Conservation (phyloP, 495 filamentous ascomycete species). For the Penicillium maclennaniae region DNA sequence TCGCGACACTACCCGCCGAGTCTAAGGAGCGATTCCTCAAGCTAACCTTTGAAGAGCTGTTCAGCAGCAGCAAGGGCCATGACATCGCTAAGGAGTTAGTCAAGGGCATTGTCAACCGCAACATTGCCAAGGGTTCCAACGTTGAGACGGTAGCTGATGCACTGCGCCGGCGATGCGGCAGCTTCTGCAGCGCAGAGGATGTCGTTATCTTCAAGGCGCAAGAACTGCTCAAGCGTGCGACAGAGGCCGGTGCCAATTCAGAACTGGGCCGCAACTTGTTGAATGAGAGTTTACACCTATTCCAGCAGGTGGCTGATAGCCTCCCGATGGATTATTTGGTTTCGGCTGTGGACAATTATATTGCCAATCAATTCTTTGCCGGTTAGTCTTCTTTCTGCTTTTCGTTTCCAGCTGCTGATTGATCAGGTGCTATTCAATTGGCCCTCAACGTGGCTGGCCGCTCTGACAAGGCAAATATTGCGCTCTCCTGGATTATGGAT, state of each 20-base stretch:
- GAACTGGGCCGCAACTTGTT: slow-evolving; percentile 76
- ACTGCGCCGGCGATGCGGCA: slow-evolving; percentile 82
- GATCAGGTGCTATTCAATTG: slow-evolving; percentile 78
- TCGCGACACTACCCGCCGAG: slow-evolving; percentile 66
- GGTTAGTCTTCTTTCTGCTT: slow-evolving; percentile 22
- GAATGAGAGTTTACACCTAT: slow-evolving; percentile 83
- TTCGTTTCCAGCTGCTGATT: background rate
- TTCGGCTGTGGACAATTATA: slow-evolving; percentile 72
- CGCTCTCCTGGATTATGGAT: slow-evolving; percentile 70
- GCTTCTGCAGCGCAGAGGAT: slow-evolving; percentile 94
- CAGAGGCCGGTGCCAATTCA: slow-evolving; percentile 68
- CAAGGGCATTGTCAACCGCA: slow-evolving; percentile 95
- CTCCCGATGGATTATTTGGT: slow-evolving; percentile 77
- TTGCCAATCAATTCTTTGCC: slow-evolving; percentile 80
- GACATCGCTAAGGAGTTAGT: slow-evolving; percentile 95
- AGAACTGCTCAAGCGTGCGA: slow-evolving; percentile 83
- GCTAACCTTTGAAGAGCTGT: slow-evolving; percentile 82
- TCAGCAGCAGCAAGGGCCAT: slow-evolving; percentile 71
- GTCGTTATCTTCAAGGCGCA: slow-evolving; percentile 98
- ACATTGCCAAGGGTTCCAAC: slow-evolving; percentile 91
- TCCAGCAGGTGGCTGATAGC: slow-evolving; percentile 78
- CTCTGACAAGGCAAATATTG: slow-evolving; percentile 78
- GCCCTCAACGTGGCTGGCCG: slow-evolving; percentile 75
- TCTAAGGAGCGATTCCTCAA: slow-evolving; percentile 63
- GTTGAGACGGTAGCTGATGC: slow-evolving; percentile 97